Conservation (phyloP, 2,329 filamentous ascomycete genomes). For the Calonectria honghensis region DNA sequence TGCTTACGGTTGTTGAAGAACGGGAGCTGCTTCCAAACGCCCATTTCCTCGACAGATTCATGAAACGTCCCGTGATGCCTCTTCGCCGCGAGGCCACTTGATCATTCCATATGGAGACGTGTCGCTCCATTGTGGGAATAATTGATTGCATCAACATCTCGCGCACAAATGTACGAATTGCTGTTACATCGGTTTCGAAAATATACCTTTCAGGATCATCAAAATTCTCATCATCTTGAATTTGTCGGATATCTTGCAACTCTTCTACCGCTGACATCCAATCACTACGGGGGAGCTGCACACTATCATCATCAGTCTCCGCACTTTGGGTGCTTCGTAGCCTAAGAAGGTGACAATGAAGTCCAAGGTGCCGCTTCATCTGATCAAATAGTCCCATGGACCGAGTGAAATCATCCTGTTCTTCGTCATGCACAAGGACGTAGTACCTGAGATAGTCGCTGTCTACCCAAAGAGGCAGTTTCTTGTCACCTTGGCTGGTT, state of each 20-base stretch:
- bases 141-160: constrained; percentile 98
- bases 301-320: constrained; percentile 92
- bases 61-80: constrained; percentile 93
- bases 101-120: constrained; percentile 95
- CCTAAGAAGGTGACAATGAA: constrained; percentile 94
- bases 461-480: constrained; percentile 89
- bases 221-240: constrained; percentile 80
- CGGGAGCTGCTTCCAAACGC: constrained; percentile 84
- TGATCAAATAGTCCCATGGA: constrained; percentile 95
- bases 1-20: constrained; percentile 71
- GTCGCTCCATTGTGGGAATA: constrained; percentile 96
- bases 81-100: constrained; percentile 93
- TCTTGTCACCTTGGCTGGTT: constrained; percentile 84
- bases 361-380: constrained; percentile 98
- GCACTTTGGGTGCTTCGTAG: constrained; percentile 90
- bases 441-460: constrained; percentile 97
- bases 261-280: constrained; percentile 95
- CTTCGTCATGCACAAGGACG: constrained; percentile 96
- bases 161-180: constrained; percentile 90
- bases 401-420: constrained; percentile 92
- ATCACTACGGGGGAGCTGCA: constrained; percentile 86
- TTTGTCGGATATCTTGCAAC: constrained; percentile 81
- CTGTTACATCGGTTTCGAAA: constrained; percentile 93
- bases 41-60: constrained; percentile 94
- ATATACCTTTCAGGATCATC: constrained; percentile 85